Conservation (phyloP, 306 rosid species). For the Gastrolobium villosum region DNA sequence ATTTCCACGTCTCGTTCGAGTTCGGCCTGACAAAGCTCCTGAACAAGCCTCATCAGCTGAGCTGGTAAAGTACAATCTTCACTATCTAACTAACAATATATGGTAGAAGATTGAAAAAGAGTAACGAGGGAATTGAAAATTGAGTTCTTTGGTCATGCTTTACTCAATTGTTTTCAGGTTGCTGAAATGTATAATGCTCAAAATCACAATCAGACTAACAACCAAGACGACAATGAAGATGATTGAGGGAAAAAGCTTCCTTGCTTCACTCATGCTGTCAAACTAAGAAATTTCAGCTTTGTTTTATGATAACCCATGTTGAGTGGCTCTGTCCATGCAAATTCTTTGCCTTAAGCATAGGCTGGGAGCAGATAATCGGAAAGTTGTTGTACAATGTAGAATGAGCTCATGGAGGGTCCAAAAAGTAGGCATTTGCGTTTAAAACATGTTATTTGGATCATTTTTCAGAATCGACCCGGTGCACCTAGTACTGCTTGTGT, state of each 20-base stretch:
- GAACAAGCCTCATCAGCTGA: conserved; percentile 90
- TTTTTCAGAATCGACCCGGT: conserved; percentile 17
- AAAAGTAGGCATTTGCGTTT: conserved; percentile 18
- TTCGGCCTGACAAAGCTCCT: conserved; percentile 86
- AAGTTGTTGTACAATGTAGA: conserved; percentile 20
- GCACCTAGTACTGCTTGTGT: neutral
- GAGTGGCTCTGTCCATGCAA: conserved; percentile 20
- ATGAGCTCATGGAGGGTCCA: conserved; percentile 41
- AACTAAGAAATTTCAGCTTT: neutral
- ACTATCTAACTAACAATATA: conserved; percentile 18
- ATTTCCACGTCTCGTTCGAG: conserved; percentile 83
- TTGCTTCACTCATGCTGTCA: conserved; percentile 38
- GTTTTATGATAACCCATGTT: neutral
- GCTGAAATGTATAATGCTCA: conserved; percentile 92
- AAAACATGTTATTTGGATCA: conserved; percentile 26
- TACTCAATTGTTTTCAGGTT: conserved; percentile 60
- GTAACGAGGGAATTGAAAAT: conserved; percentile 12
- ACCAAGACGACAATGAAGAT: conserved; percentile 72
- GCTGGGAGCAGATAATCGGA: conserved; percentile 34
- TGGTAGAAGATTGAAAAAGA: conserved; percentile 9
- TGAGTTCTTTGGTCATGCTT: conserved; percentile 18
- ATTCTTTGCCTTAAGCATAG: conserved; percentile 41
- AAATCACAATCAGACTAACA: conserved; percentile 65
- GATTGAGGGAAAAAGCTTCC: conserved; percentile 55
- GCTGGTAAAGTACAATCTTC: conserved; percentile 59